A percentile compares a stretch with the other conserved stretches of the same genome.
Conservation (phyloP, 495 filamentous ascomycete genomes). For the Xylaria bambusicola region DNA sequence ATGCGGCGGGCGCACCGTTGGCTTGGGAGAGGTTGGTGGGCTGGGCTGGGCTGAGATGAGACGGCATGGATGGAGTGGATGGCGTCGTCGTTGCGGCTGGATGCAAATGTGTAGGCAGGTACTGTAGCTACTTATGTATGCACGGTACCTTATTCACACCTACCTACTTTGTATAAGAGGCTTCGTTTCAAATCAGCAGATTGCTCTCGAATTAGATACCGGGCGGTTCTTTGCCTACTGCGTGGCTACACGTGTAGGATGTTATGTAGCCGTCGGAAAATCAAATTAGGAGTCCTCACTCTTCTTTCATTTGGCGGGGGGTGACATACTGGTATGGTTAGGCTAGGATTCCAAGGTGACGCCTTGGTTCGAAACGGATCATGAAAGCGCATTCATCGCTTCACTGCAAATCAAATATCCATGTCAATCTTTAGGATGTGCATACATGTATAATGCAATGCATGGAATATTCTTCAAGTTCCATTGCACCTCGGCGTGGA, state of each 20-base stretch:
- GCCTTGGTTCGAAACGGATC: neutral
- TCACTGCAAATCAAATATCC: no score
- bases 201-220: constrained; percentile 9
- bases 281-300: neutral
- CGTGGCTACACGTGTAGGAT: neutral
- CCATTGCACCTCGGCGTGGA: neutral
- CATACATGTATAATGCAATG: no score
- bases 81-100: constrained; percentile 9
- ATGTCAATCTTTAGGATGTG: no score
- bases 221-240: neutral
- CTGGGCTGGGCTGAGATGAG: no score
- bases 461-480: constrained; percentile 2
- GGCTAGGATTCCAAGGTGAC: neutral
- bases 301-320: neutral
- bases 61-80: neutral
- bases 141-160: constrained; percentile 3
- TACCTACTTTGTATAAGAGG: constrained; percentile 1
- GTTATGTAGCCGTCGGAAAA: neutral
- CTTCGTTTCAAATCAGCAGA: neutral
- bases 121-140: no score
- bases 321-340: neutral
- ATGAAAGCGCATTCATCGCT: no score
- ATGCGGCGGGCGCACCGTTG: constrained; percentile 12
- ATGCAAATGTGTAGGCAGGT: no score
- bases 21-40: constrained; percentile 10